A percentile compares a stretch with the other conserved stretches of the same genome.
These are phyloP conservation scores for Backusella tuberculispora DNA, from an alignment of 192 early-diverging fungal species.

Conservation along the genomic window DNA sequence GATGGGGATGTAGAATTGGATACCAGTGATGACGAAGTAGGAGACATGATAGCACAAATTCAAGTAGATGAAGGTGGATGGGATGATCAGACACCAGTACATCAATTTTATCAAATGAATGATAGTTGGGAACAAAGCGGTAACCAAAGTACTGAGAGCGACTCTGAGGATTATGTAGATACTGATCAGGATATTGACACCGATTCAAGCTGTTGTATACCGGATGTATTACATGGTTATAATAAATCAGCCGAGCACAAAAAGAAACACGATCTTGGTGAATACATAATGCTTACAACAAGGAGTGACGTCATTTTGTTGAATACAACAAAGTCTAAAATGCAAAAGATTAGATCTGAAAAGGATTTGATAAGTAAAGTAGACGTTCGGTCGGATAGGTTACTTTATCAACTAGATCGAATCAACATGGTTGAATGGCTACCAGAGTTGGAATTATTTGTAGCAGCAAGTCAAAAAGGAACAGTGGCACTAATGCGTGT, in stretches of 20 bases:
- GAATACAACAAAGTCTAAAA: conserved; percentile 12
- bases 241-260: not conserved
- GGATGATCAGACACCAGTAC: conserved; percentile 8
- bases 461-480: conserved; percentile 38
- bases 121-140: not conserved
- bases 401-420: conserved; percentile 26
- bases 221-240: not conserved
- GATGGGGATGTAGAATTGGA: conserved; percentile 28
- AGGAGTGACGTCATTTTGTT: conserved; percentile 24
- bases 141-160: conserved; percentile 17
- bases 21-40: conserved; percentile 32
- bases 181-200: not conserved
- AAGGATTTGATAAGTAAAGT: conserved; percentile 24
- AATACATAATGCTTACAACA: conserved; percentile 35
- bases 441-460: conserved; percentile 35
- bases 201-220: conserved; percentile 6
- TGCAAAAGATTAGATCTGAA: conserved; percentile 26
- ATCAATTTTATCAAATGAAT: not conserved
- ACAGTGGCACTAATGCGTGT: conserved; percentile 33
- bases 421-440: conserved; percentile 40
- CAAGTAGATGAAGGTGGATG: conserved; percentile 6
- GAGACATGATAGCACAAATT: conserved; percentile 4
- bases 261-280: not conserved
- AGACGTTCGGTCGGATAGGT: conserved; percentile 30
- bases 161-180: not conserved